These are phyloP conservation scores for Lolium rigidum DNA, from an alignment of 176 grass and related monocot genomes.

Conservation along the genomic window DNA sequence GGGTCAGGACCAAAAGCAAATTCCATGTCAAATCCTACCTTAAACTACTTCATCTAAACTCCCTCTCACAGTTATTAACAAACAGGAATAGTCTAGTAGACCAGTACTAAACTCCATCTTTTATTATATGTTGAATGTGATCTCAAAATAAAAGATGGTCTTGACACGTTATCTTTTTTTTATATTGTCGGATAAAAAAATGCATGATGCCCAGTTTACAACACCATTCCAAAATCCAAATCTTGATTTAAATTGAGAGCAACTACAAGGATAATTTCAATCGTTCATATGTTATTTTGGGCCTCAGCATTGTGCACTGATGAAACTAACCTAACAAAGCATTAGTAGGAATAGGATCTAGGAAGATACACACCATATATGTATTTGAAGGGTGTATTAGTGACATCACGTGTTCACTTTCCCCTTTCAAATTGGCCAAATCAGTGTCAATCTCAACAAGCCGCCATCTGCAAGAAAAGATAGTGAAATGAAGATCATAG, in stretches of 20 bases:
- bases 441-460: constrained; percentile 89
- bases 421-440: constrained; percentile 68
- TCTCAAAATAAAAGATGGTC: not conserved
- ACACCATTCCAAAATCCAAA: constrained; percentile 8
- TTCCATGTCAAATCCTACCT: not conserved
- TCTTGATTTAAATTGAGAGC: constrained; percentile 11
- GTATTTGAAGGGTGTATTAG: constrained; percentile 94
- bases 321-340: not conserved
- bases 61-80: not conserved
- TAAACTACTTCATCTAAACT: constrained; percentile 2
- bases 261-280: not conserved
- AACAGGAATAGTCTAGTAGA: not conserved
- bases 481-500: not conserved
- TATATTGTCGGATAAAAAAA: constrained; percentile 18
- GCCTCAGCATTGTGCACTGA: not conserved
- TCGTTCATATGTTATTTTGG: not conserved
- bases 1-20: not conserved
- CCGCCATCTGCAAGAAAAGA: constrained; percentile 63
- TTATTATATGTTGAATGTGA: not conserved
- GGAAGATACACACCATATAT: constrained; percentile 76
- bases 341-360: not conserved
- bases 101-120: not conserved
- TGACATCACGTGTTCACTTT: constrained; percentile 83
- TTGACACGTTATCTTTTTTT: not conserved
- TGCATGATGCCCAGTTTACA: not conserved